Conservation (phyloP, 129 eudicot genomes). For the Chrysanthemum lavandulifolium region DNA sequence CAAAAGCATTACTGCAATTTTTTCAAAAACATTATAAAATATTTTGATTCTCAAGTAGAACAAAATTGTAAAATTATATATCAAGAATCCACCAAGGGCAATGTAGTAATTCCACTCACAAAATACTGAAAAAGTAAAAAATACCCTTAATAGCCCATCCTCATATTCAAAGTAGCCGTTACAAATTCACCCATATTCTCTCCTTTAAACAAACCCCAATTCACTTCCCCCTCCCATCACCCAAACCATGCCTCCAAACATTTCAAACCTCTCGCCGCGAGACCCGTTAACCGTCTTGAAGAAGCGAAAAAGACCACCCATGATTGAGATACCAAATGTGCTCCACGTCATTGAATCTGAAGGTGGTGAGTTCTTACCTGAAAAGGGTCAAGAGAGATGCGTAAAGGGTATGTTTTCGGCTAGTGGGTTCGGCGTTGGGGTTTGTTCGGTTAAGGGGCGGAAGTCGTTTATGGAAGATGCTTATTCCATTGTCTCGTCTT, state of each 20-base stretch:
- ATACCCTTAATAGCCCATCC: constrained; percentile 1
- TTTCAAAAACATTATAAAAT: not conserved
- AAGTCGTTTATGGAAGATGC: constrained; percentile 86
- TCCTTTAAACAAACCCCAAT: constrained; percentile 2
- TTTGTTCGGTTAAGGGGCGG: constrained; percentile 76
- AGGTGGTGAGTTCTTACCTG: constrained; percentile 19
- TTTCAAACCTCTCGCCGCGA: not conserved
- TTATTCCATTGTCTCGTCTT: constrained; percentile 55
- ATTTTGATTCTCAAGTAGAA: not conserved
- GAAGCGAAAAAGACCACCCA: constrained; percentile 87
- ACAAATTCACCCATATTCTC: not conserved
- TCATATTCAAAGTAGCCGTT: constrained; percentile 25
- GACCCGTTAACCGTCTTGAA: constrained; percentile 22
- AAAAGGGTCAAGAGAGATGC: constrained; percentile 15
- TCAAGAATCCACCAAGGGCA: not conserved
- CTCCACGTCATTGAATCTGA: constrained; percentile 40
- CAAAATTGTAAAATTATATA: not conserved
- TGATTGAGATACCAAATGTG: constrained; percentile 66
- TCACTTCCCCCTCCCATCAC: constrained; percentile 14
- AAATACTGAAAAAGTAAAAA: constrained; percentile 2
- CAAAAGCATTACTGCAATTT: too few species aligned
- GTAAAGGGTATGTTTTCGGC: constrained; percentile 32
- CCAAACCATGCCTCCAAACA: constrained; percentile 27
- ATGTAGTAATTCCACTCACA: not conserved
- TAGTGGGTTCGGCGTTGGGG: constrained; percentile 62